Evolutionary conservation across 208 protist species (phyloP), one percentile per base, ranked within the genome.

Genomic region (Wallacemonas collosoma): DNA sequence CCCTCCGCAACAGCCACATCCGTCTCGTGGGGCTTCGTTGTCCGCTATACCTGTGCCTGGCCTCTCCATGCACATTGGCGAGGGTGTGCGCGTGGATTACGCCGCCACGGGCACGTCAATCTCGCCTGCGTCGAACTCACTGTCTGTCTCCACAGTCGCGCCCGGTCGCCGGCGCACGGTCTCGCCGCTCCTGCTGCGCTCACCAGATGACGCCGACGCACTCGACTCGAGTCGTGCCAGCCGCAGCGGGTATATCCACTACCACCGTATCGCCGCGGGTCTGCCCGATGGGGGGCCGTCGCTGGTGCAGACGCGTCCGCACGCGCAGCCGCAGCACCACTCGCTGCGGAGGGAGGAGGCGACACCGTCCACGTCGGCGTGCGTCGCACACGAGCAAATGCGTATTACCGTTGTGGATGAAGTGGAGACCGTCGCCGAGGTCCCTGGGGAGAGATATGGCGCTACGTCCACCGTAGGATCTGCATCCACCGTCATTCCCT

Each of bases 401-500:
- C 64, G 64, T 35, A 40, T 58, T 1, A 69, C 64, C 3, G 50
- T 69, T 3, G 47, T 57, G 64, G 64, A 69, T 4, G 64, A 69
- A 3, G n/a, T 51, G 43, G 65, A 38, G 48, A 50, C 17, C 8
- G 40, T 8, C 40, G 54, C 35, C 3, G 43, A 63, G 26, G 11
- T 4, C 12, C 40, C 12, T 7, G 36, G 3, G 6, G 26, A 26
- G 53, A n/a, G 45, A 48, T 1, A 11, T 51, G 14, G 55, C 38
- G 72, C 38, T 1, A 39, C 56, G 1, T 35, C 43, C 1, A 6
- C 64, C 35, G 12, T 40, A 12, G 79, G 51, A 5, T 17, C 60
- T 35, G 68, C 79, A 1, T 61, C 63, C 63, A 84, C 79, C 3
- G 57, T 79, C 5, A 64, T 84, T 2, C 79, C 79, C 9, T 61